Conservation (phyloP, 768 basidiomycete genomes). For the Gloeopeniophorella convolvens region DNA sequence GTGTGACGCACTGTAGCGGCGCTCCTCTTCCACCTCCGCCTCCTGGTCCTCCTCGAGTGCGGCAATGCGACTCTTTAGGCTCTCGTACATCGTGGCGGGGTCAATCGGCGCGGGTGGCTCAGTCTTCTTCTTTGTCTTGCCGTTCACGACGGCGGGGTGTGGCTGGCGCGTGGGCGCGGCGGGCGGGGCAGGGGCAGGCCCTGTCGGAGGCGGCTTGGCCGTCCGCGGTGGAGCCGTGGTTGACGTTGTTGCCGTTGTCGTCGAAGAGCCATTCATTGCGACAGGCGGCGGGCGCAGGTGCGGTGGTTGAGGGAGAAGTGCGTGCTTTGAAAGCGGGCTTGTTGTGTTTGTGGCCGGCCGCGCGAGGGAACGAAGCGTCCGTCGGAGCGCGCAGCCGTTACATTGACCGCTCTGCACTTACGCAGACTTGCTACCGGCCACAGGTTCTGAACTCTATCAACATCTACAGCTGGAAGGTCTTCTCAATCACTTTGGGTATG, state of each 20-base stretch:
- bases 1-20: constrained; percentile 54
- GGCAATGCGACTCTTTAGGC: constrained; percentile 81
- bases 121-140: constrained; percentile 58
- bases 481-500: too few relatives aligned
- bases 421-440: neutral
- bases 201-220: constrained; percentile 27
- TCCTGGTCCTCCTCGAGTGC: constrained; percentile 86
- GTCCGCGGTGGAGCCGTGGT: constrained; percentile 5
- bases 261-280: constrained; percentile 12
- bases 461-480: too few relatives aligned
- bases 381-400: constrained; percentile 9
- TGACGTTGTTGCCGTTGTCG: constrained; percentile 4
- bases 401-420: neutral
- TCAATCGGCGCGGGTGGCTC: constrained; percentile 65
- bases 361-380: neutral
- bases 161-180: constrained; percentile 46
- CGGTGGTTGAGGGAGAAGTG: neutral
- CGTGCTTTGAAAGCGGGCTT: neutral
- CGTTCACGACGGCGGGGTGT: constrained; percentile 23
- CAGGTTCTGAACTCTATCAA: too few relatives aligned
- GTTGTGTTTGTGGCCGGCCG: neutral
- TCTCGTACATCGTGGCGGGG: constrained; percentile 83
- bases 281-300: neutral
- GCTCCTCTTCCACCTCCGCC: constrained; percentile 82
- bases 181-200: constrained; percentile 25